Percentiles rank a stretch among this genome's conserved stretches.
Conservation (phyloP, 106 monocot genomes). For the Triglochin maritima region DNA sequence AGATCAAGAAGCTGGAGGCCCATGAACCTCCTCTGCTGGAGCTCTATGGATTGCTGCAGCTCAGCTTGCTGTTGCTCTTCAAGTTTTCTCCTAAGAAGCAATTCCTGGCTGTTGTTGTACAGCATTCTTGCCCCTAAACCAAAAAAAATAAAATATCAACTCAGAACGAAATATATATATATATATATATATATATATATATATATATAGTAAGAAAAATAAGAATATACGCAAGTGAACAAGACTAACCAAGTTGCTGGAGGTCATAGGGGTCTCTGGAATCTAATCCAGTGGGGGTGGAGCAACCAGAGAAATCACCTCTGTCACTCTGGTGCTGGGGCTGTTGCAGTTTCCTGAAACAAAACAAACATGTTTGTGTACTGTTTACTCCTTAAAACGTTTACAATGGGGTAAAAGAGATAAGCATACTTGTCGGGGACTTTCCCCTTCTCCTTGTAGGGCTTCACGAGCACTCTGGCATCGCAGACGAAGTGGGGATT, state of each 20-base stretch:
- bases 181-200: neutral
- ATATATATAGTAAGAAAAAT: neutral
- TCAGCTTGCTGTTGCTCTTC: constrained; percentile 77
- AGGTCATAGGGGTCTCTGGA: constrained; percentile 68
- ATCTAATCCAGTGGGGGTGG: constrained; percentile 69
- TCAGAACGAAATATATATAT: neutral
- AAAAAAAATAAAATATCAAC: neutral
- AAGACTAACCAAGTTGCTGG: constrained; percentile 60
- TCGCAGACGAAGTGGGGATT: constrained; percentile 95
- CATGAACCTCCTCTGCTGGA: constrained; percentile 57
- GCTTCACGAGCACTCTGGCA: constrained; percentile 82
- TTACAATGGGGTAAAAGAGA: constrained; percentile 1
- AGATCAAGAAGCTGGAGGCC: constrained; percentile 61
- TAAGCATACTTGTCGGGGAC: constrained; percentile 73
- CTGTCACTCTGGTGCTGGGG: constrained; percentile 38
- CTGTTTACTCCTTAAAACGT: too few species aligned
- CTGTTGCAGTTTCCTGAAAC: constrained; percentile 39
- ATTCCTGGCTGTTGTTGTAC: constrained; percentile 43
- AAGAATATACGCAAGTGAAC: neutral
- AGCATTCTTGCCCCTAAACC: constrained; percentile 51
- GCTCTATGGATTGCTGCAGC: constrained; percentile 76
- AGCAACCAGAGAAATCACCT: constrained; percentile 58
- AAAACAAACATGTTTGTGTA: neutral
- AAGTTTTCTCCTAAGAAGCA: constrained; percentile 52
- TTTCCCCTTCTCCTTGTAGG: constrained; percentile 98